A percentile compares a stretch with the other conserved stretches of the same genome.
Conservation (phyloP, 148 eudicot genomes). For the Rhododendron williamsianum region DNA sequence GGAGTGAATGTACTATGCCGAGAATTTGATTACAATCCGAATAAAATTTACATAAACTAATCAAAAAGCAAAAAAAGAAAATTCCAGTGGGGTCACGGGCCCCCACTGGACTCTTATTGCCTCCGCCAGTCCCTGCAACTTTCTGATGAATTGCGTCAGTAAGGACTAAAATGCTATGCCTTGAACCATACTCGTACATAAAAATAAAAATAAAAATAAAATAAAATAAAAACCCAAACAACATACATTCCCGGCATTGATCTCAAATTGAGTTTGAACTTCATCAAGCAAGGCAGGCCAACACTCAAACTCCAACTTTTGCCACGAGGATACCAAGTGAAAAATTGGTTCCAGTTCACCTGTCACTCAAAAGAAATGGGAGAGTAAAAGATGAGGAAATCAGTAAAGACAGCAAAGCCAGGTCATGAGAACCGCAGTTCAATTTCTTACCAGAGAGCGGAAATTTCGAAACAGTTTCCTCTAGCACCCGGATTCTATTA, state of each 20-base stretch:
- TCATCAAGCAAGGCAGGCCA: conserved; percentile 83
- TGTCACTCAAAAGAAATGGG: conserved; percentile 15
- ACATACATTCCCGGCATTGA: conserved; percentile 76
- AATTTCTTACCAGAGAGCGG: conserved; percentile 59
- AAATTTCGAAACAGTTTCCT: conserved; percentile 71
- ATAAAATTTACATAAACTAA: no score
- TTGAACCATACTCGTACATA: background rate
- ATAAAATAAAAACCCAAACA: background rate
- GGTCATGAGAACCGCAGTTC: background rate
- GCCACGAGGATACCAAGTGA: conserved; percentile 55
- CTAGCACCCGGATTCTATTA: conserved; percentile 49
- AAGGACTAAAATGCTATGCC: background rate
- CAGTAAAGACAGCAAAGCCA: background rate
- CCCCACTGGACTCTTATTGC: no score
- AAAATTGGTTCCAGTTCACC: conserved; percentile 59
- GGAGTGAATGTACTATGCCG: no score
- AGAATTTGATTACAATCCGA: no score
- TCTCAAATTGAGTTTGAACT: conserved; percentile 66
- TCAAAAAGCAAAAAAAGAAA: no score
- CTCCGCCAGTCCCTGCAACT: background rate
- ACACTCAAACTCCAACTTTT: conserved; percentile 72
- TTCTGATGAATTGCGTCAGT: background rate
- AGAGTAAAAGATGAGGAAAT: background rate
- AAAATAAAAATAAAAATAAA: no score
- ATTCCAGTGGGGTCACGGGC: no score